Base-by-base conservation (phyloP, 352 stramenopile genomes). In the Pythium phragmiticola region DNA sequence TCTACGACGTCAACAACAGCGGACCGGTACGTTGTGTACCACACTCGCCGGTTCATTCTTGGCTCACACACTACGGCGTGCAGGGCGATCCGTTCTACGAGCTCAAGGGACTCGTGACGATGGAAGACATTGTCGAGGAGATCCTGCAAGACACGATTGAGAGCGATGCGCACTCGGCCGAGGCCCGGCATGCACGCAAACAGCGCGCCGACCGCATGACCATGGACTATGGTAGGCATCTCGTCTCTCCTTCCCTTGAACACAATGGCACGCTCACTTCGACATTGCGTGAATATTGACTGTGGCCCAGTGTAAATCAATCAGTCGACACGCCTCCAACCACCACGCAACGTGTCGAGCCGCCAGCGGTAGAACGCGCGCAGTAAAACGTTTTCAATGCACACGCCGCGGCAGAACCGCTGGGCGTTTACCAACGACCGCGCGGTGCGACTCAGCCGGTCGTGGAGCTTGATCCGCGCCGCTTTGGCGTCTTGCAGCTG, bases 51-150 rank as follows among this genome's bases (percentile, higher is more conserved):
- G 4, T 16, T 42, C 9, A 4, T 16, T 6, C 4, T 1, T 2
- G 8, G 36, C 36, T 42, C 14, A 57, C 3, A 61, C 41, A 5
- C 12, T 60, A 30, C 37, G 13, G 1, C 41, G 13, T 19, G 21
- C 41, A 94, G 69, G 73, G 78, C 36, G 96, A 99, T 75, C 95
- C 95, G 30, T 97, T 96, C 50, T 99, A 99, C 70, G 89, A 98
- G 73, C 80, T 99, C 16, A 97, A 96, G 48, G 98, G 97, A 3
- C 88, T 99, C 28, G 94, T 99, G 37, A 99, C 97, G 5, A 72
- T 99, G 30, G 96, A 99, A 74, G 97, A 99, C 74, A 98, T 99
- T 52, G 94, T 99, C 47, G 96, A 99, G 69, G 90, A 98, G 61
- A 99, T 99, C 65, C 74, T 99, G 37, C 82, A 92, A 63, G 92